Evolutionary conservation across 768 basidiomycete species (phyloP).

Genomic region (Tricholoma bakamatsutake): DNA sequence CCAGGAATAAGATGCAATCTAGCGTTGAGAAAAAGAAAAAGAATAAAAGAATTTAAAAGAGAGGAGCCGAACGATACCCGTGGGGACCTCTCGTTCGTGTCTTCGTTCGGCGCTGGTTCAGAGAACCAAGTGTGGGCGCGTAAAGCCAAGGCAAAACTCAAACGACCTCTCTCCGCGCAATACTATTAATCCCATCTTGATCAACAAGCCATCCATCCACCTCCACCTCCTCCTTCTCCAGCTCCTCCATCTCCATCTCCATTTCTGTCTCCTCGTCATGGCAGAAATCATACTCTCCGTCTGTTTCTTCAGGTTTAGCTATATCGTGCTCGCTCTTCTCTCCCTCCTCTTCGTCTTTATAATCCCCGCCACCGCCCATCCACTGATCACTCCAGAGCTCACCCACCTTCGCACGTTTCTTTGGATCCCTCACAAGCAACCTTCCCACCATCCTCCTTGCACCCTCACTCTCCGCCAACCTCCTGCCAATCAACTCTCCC

Average conservation of each 20-base stretch:
- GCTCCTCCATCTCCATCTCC: slow-evolving; percentile 8
- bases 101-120: too few relatives aligned
- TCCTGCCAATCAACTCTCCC: slow-evolving; percentile 29
- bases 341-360: slow-evolving; percentile 7
- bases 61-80: too few relatives aligned
- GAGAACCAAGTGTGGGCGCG: too few relatives aligned
- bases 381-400: slow-evolving; percentile 59
- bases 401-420: slow-evolving; percentile 51
- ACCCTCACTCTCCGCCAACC: slow-evolving; percentile 35
- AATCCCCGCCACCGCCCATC: slow-evolving; percentile 30
- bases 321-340: neutral
- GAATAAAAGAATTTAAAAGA: too few relatives aligned
- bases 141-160: slow-evolving; percentile 4
- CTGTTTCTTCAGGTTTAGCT: neutral
- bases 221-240: slow-evolving; percentile 14
- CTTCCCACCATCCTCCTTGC: slow-evolving; percentile 50
- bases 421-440: slow-evolving; percentile 67
- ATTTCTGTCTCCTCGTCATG: slow-evolving; percentile 1
- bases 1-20: too few relatives aligned
- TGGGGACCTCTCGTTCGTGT: too few relatives aligned
- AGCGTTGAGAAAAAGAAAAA: too few relatives aligned
- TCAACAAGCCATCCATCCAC: slow-evolving; percentile 23
- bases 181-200: slow-evolving; percentile 23
- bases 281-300: slow-evolving; percentile 9
- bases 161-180: slow-evolving; percentile 25